Conservation (phyloP, 2,329 filamentous ascomycete genomes). For the Chaetomium olivaceum region DNA sequence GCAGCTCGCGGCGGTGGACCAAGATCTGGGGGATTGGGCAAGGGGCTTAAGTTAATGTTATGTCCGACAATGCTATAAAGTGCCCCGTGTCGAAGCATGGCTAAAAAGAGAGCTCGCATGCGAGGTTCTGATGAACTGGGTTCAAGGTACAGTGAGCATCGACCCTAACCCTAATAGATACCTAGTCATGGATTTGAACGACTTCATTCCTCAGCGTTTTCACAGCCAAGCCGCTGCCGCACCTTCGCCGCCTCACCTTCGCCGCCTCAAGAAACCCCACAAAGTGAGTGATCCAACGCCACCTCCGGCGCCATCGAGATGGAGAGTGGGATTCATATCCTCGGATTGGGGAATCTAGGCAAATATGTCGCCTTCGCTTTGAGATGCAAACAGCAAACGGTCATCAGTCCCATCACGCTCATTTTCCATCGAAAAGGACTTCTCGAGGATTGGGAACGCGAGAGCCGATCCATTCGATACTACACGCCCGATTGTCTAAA, state of each 20-base stretch:
- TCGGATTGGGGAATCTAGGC: slow-evolving; percentile 27
- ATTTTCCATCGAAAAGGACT: slow-evolving; percentile 19
- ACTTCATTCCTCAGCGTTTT: too few species aligned
- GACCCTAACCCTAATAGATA: too few species aligned
- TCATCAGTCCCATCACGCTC: slow-evolving; percentile 7
- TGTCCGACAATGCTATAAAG: not conserved
- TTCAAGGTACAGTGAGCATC: too few species aligned
- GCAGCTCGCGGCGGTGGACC: slow-evolving; percentile 60
- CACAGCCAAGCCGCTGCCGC: too few species aligned
- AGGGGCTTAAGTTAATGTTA: not conserved
- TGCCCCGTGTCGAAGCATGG: not conserved
- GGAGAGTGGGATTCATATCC: slow-evolving; percentile 17
- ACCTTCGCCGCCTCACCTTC: not conserved
- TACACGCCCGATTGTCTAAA: not conserved
- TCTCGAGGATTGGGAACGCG: slow-evolving; percentile 9
- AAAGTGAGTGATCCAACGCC: not conserved
- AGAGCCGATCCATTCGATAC: not conserved
- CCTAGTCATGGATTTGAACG: too few species aligned
- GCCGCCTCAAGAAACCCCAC: not conserved
- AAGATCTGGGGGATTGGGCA: slow-evolving; percentile 61
- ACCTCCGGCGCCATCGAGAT: not conserved
- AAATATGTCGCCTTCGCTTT: slow-evolving; percentile 25
- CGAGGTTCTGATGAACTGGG: too few species aligned
- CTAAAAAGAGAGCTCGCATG: not conserved
- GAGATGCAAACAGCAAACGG: not conserved